Evolutionary conservation across 805 yeast genomes (phyloP), one percentile per base, ranked within the genome.

Genomic region (Yamadazyma tumulicola): DNA sequence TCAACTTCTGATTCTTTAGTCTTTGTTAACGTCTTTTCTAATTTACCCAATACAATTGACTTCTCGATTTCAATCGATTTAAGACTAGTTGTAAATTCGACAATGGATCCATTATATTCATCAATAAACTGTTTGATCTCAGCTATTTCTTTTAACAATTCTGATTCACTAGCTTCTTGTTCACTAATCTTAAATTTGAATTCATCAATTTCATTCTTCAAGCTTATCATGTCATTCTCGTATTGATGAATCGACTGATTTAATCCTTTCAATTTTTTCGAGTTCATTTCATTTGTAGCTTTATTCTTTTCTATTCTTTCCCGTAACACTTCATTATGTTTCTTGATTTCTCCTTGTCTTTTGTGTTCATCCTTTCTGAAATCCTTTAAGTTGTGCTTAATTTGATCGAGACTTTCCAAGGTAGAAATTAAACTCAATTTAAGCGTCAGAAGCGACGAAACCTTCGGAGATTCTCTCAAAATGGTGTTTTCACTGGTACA

Each of bases 301-400:
- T 50, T 49, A 30, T 53, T 54, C 40, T 59, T 64, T 4, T 55
- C 49, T n/a, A 63, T 55, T 31, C 55, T 61, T 23, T 46, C 48
- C 30, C 50, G 52, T 33, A 64, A 44, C 18, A 45, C 35, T 18
- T 62, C 71, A 30, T 64, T 60, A 21, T 53, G 57, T 29, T 56
- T 57, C 31, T 51, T 56, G 15, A 55, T 38, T 11, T 64, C 72
- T 2, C 56, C 37, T 11, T 54, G 45, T 39, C 51, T 49, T 34
- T 60, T 64, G 43, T 59, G 57, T 35, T 65, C 70, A 16, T 67
- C 72, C 34, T 52, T 55, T 40, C 64, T 67, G 26, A 51, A 43
- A 39, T 60, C 64, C 37, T 54, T 64, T 31, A 49, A 49, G 21
- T 48, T 50, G 4, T 45, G 19, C 34, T 50, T 56, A 18, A 52